These are phyloP conservation scores for Corrigiola litoralis DNA, from an alignment of 179 eudicot species.

Conservation along the genomic window DNA sequence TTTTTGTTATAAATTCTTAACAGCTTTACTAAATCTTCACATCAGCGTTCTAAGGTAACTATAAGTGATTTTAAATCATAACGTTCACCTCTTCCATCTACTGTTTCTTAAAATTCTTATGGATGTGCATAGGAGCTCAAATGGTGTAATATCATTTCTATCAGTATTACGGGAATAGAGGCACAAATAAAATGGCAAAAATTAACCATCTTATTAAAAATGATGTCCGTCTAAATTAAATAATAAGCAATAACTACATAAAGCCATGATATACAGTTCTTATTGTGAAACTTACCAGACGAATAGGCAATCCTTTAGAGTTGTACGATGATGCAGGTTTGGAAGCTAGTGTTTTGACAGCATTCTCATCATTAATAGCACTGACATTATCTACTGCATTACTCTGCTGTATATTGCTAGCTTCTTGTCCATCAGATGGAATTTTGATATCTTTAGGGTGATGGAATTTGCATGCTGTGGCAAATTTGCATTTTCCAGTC, in stretches of 20 bases:
- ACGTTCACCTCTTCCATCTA: too few species aligned
- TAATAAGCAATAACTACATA: not conserved
- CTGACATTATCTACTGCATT: slow-evolving; percentile 25
- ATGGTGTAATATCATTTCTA: too few species aligned
- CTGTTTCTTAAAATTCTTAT: too few species aligned
- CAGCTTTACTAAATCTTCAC: too few species aligned
- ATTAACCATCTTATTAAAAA: too few species aligned
- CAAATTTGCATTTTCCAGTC: slow-evolving; percentile 91
- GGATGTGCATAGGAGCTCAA: too few species aligned
- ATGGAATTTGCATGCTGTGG: slow-evolving; percentile 79
- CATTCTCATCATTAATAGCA: slow-evolving; percentile 30
- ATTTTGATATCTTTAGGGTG: slow-evolving; percentile 76
- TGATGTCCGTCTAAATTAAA: too few species aligned
- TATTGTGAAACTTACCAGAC: slow-evolving; percentile 47
- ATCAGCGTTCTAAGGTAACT: too few species aligned
- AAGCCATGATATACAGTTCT: not conserved
- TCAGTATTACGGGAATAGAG: too few species aligned
- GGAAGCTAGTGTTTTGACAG: slow-evolving; percentile 25
- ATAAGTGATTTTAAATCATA: too few species aligned
- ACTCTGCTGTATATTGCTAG: slow-evolving; percentile 30
- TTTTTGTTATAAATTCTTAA: too few species aligned
- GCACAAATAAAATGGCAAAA: too few species aligned
- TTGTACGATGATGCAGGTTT: slow-evolving; percentile 58
- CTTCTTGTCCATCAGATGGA: slow-evolving; percentile 42
- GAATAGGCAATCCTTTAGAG: slow-evolving; percentile 86